Conservation (phyloP, 192 early-diverging fungal genomes). For the Entomortierella lignicola region DNA sequence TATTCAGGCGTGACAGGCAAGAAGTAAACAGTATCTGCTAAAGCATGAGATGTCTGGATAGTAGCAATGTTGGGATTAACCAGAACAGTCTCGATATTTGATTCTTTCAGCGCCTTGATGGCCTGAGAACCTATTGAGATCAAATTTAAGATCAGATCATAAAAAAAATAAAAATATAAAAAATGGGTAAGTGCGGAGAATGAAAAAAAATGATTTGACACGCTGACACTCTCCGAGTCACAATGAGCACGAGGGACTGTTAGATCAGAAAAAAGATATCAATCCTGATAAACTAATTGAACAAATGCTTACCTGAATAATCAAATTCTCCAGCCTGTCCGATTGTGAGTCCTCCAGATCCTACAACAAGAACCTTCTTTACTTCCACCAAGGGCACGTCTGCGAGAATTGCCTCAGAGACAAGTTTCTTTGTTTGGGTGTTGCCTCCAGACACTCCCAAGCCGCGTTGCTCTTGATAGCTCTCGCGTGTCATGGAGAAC, state of each 20-base stretch:
- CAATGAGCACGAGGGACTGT: not conserved
- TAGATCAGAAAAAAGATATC: not conserved
- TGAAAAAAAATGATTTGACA: not conserved
- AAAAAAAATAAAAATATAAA: too few species aligned
- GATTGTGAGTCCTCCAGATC: constrained; percentile 94
- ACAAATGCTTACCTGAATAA: constrained; percentile 81
- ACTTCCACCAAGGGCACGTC: constrained; percentile 66
- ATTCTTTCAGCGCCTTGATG: constrained; percentile 96
- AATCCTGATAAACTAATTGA: too few species aligned
- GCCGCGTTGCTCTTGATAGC: constrained; percentile 19
- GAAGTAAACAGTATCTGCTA: constrained; percentile 97
- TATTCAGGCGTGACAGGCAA: constrained; percentile 94
- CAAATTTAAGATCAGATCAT: too few species aligned
- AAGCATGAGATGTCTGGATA: constrained; percentile 92
- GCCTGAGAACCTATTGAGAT: constrained; percentile 83
- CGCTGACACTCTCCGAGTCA: constrained; percentile 5
- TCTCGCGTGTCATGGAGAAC: constrained; percentile 32
- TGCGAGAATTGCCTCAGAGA: constrained; percentile 61
- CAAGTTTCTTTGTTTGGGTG: constrained; percentile 28
- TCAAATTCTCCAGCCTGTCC: constrained; percentile 99
- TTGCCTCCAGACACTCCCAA: not conserved
- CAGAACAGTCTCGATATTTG: constrained; percentile 92
- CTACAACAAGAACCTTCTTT: constrained; percentile 93
- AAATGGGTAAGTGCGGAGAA: not conserved
- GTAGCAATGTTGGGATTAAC: constrained; percentile 99